phyloP scores from a whole-genome alignment of 164 flowering plant species.

The Annona squamosa region DNA sequence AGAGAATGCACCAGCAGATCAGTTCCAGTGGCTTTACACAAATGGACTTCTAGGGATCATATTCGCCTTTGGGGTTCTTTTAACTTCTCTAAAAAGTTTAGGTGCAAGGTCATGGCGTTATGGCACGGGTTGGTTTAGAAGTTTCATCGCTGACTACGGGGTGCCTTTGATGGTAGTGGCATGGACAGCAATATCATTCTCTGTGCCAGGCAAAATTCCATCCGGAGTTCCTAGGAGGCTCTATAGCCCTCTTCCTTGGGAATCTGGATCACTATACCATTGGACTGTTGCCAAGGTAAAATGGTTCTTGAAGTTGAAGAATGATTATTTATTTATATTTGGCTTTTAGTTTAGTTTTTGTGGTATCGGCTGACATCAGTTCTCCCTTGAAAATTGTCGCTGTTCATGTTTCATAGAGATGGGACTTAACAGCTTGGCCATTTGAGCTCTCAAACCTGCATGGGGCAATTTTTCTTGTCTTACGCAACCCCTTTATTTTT shows the following conservation, averaged over 20 bases:
- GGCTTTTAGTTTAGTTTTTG: no score
- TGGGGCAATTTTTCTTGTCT: no score
- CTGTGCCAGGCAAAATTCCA: constrained; percentile 38
- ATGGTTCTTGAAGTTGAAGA: not conserved
- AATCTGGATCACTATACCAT: constrained; percentile 30
- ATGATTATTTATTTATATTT: not conserved
- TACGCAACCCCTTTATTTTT: no score
- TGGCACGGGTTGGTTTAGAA: constrained; percentile 36
- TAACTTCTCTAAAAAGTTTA: constrained; percentile 51
- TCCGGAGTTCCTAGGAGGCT: constrained; percentile 52
- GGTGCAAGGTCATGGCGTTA: constrained; percentile 56
- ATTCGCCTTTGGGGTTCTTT: constrained; percentile 44
- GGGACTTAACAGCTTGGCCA: no score
- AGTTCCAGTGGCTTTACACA: constrained; percentile 43
- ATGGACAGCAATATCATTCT: constrained; percentile 46
- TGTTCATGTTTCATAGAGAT: no score
- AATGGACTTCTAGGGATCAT: constrained; percentile 45
- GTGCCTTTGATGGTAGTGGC: constrained; percentile 43
- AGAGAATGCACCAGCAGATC: constrained; percentile 13
- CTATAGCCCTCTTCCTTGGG: constrained; percentile 40
- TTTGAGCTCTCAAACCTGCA: no score
- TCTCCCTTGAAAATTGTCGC: no score
- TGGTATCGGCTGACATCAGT: no score
- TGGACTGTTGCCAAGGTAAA: constrained; percentile 45
- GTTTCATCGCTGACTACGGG: constrained; percentile 55